Conservation (phyloP, 2,329 filamentous ascomycete genomes). For the Sarocladium kiliense region DNA sequence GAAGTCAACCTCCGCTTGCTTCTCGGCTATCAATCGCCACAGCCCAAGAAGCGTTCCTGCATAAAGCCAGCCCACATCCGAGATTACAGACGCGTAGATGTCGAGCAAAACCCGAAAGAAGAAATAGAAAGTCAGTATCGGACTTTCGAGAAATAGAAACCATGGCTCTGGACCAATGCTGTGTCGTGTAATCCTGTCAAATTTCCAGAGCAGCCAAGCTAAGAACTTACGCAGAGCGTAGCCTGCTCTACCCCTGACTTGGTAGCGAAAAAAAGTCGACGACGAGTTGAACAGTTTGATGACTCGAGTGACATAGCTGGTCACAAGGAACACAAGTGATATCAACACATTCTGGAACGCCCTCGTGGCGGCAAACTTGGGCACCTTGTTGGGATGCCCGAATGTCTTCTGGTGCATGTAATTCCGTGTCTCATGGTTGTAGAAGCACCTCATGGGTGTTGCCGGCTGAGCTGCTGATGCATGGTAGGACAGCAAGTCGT, state of each 20-base stretch:
- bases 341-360: constrained; percentile 4
- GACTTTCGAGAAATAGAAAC: background rate
- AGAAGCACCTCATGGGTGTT: background rate
- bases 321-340: background rate
- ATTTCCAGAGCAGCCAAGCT: background rate
- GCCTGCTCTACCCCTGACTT: background rate
- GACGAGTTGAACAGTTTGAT: background rate
- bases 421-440: background rate
- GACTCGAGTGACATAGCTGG: background rate
- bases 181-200: background rate
- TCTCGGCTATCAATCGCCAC: background rate
- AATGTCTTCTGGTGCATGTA: constrained; percentile 5
- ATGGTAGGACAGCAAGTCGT: background rate
- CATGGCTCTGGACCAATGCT: background rate
- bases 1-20: background rate
- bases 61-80: constrained; percentile 4
- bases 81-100: background rate
- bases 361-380: background rate
- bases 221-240: background rate
- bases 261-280: background rate
- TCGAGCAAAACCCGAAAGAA: background rate
- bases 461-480: background rate
- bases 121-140: background rate
- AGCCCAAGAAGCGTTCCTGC: background rate
- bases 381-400: background rate